Evolutionary conservation across 768 basidiomycete genomes (phyloP).

Genomic region (Russula ochroleuca): DNA sequence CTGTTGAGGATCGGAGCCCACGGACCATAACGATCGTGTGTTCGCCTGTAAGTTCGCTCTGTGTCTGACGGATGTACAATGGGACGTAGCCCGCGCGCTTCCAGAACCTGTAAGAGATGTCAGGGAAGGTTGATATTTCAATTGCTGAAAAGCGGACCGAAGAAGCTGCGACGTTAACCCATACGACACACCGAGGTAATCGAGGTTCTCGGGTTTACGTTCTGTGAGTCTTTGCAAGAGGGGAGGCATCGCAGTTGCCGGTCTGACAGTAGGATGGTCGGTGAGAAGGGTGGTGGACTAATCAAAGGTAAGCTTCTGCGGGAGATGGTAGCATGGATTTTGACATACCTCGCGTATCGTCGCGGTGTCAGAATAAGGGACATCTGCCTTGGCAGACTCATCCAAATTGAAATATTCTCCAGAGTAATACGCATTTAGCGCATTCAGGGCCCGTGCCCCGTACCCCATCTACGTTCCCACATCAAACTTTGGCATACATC

Average conservation of each 20-base stretch:
- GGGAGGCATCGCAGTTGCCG: conserved; percentile 81
- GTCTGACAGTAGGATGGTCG: conserved; percentile 70
- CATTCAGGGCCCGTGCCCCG: conserved; percentile 82
- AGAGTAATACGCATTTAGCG: conserved; percentile 85
- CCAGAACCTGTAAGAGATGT: conserved; percentile 66
- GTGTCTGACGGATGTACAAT: conserved; percentile 87
- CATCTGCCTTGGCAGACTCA: conserved; percentile 53
- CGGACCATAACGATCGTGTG: conserved; percentile 95
- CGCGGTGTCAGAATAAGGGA: conserved; percentile 56
- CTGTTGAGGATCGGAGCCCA: conserved; percentile 64
- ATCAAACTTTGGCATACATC: conserved; percentile 15
- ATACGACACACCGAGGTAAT: conserved; percentile 95
- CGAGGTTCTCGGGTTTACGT: conserved; percentile 81
- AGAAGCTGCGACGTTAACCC: conserved; percentile 85
- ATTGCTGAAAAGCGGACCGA: conserved; percentile 41
- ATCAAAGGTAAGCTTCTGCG: conserved; percentile 3
- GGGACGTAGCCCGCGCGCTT: conserved; percentile 90
- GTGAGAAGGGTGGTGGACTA: conserved; percentile 60
- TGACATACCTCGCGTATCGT: conserved; percentile 45
- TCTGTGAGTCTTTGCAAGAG: conserved; percentile 87
- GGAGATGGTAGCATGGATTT: conserved; percentile 15
- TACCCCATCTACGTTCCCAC: conserved; percentile 79
- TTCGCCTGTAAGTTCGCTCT: conserved; percentile 94
- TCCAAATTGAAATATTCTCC: conserved; percentile 89
- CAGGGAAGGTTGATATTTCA: neutral